These are phyloP conservation scores for Plasmodium fragile DNA, from an alignment of 169 alveolate genomes.

Conservation along the genomic window DNA sequence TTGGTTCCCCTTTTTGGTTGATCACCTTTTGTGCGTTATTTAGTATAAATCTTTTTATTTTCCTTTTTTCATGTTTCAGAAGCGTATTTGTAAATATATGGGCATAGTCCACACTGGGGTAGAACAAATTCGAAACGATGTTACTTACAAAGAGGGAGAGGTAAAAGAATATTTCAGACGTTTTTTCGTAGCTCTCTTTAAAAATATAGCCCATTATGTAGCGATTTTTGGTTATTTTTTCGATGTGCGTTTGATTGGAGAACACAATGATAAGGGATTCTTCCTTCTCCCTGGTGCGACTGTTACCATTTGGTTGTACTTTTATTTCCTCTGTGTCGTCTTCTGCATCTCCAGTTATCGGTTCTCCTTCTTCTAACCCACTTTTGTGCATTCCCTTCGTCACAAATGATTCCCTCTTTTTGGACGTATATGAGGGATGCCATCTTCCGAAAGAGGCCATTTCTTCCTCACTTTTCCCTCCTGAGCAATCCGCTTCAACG, in stretches of 20 bases:
- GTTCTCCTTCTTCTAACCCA: neutral
- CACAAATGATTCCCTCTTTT: neutral
- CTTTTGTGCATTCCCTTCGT: neutral
- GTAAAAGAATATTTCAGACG: conserved; percentile 33
- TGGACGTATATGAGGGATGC: neutral
- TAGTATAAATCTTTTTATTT: conserved; percentile 40
- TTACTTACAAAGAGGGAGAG: conserved; percentile 31
- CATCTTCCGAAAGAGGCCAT: neutral
- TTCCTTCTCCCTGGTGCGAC: neutral
- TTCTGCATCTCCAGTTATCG: neutral
- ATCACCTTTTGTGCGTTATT: conserved; percentile 31
- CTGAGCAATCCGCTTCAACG: neutral
- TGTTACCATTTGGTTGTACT: neutral
- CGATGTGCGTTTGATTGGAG: conserved; percentile 6
- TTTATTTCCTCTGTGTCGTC: neutral
- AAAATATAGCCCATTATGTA: conserved; percentile 38
- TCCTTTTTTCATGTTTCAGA: conserved; percentile 44
- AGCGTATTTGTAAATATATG: conserved; percentile 33
- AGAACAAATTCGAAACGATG: conserved; percentile 60
- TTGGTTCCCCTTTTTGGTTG: neutral
- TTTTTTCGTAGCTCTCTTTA: conserved; percentile 57
- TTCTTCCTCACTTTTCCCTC: neutral
- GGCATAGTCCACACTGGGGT: conserved; percentile 46
- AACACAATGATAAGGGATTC: neutral
- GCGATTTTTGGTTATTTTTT: conserved; percentile 16